A percentile compares a stretch with the other conserved stretches of the same genome.
Evolutionary conservation across 345 rosid genomes (phyloP).

Genomic region (Cardamine chenopodiifolia): DNA sequence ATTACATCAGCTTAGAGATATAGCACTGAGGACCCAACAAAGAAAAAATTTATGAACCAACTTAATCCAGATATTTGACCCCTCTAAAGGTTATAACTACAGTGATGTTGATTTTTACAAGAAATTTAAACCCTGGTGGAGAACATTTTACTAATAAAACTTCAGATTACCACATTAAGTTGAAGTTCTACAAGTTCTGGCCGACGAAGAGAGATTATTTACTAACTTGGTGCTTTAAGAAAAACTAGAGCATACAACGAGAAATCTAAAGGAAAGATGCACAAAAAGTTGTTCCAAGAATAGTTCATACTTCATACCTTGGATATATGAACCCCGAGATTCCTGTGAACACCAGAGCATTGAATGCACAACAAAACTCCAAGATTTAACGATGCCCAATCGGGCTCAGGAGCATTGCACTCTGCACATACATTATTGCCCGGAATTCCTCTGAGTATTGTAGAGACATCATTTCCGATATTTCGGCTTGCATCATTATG

Average conservation of each 20-base stretch:
- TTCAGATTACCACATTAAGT: constrained; percentile 7
- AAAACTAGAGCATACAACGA: constrained; percentile 4
- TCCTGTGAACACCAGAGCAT: constrained; percentile 94
- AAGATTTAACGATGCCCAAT: constrained; percentile 96
- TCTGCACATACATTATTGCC: constrained; percentile 92
- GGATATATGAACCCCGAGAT: constrained; percentile 93
- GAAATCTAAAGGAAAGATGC: not conserved
- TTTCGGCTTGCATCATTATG: constrained; percentile 41
- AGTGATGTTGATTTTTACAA: constrained; percentile 25
- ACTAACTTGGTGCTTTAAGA: not conserved
- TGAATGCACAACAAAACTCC: constrained; percentile 85
- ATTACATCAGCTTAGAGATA: constrained; percentile 19
- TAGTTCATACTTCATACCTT: constrained; percentile 57
- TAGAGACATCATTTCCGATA: constrained; percentile 53
- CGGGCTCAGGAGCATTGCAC: constrained; percentile 78
- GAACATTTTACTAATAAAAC: not conserved
- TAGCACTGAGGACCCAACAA: not conserved
- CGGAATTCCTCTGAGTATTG: constrained; percentile 66
- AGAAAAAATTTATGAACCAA: not conserved
- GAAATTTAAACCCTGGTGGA: constrained; percentile 1
- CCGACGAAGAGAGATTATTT: not conserved
- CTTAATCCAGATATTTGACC: not conserved
- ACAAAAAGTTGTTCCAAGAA: not conserved
- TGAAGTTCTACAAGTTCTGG: not conserved
- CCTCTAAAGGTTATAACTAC: constrained; percentile 16